These are phyloP conservation scores for Tulasnella calospora DNA, from an alignment of 768 basidiomycete genomes.

Conservation along the genomic window DNA sequence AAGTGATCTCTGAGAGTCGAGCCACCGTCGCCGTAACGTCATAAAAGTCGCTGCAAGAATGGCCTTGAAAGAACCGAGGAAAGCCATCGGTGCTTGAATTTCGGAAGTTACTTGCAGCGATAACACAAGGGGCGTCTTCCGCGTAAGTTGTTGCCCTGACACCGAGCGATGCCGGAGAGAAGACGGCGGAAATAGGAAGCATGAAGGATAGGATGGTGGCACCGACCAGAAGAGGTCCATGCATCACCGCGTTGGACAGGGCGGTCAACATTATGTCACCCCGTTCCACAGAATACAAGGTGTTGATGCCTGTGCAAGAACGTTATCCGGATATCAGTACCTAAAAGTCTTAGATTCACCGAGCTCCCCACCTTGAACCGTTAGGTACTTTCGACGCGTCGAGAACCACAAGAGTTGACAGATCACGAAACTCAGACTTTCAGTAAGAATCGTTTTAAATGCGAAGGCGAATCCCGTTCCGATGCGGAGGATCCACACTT, in stretches of 20 bases:
- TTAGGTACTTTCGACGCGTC: background rate
- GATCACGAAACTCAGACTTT: background rate
- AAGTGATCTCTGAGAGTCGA: background rate
- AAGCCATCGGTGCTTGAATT: background rate
- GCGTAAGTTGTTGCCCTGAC: background rate
- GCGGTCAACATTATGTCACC: background rate
- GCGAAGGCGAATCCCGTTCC: background rate
- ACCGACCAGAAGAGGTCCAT: background rate
- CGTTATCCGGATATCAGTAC: background rate
- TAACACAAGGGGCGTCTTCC: background rate
- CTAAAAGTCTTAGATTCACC: background rate
- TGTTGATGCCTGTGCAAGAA: background rate
- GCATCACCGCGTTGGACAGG: background rate
- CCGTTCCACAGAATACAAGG: background rate
- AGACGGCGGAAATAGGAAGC: background rate
- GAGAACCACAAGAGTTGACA: background rate
- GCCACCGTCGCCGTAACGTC: background rate
- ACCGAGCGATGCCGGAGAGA: background rate
- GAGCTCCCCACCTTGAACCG: background rate
- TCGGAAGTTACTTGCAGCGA: background rate
- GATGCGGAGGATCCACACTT: background rate
- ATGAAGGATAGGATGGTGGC: background rate
- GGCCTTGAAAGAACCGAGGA: background rate
- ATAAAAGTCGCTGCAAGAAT: background rate
- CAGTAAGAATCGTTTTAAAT: background rate